Conservation (phyloP, 768 basidiomycete genomes). For the Pleurotus djamor region DNA sequence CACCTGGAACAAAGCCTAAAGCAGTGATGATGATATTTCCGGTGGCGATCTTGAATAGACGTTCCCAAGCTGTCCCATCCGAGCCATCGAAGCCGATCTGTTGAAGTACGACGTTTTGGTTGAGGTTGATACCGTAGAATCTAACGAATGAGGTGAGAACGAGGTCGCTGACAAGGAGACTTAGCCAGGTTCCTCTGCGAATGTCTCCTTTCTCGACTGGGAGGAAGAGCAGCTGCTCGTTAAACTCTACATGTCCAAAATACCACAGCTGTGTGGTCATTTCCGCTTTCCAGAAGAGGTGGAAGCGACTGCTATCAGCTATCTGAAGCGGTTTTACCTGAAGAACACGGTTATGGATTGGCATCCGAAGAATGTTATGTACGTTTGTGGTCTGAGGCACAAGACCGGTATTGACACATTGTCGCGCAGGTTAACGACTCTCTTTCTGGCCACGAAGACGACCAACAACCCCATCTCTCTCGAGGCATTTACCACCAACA, state of each 20-base stretch:
- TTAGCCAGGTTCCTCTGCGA: constrained; percentile 63
- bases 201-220: constrained; percentile 72
- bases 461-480: constrained; percentile 93
- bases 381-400: constrained; percentile 22
- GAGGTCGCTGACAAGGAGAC: background rate
- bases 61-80: constrained; percentile 44
- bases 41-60: constrained; percentile 47
- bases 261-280: constrained; percentile 79
- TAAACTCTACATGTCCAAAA: constrained; percentile 84
- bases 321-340: constrained; percentile 95
- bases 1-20: constrained; percentile 65
- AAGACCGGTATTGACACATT: background rate
- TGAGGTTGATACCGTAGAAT: constrained; percentile 68
- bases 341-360: constrained; percentile 99
- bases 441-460: constrained; percentile 96
- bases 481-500: constrained; percentile 78
- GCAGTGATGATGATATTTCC: constrained; percentile 59
- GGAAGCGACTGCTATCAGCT: constrained; percentile 88
- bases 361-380: constrained; percentile 99
- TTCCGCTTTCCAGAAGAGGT: constrained; percentile 92
- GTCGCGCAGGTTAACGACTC: constrained; percentile 77
- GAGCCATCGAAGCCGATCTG: constrained; percentile 53
- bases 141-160: constrained; percentile 24
- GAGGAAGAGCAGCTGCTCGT: constrained; percentile 88
- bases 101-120: constrained; percentile 57